Evolutionary conservation across 805 yeast species (phyloP), one percentile per base, ranked within the genome.

Genomic region (Sugiyamaella valdiviana): DNA sequence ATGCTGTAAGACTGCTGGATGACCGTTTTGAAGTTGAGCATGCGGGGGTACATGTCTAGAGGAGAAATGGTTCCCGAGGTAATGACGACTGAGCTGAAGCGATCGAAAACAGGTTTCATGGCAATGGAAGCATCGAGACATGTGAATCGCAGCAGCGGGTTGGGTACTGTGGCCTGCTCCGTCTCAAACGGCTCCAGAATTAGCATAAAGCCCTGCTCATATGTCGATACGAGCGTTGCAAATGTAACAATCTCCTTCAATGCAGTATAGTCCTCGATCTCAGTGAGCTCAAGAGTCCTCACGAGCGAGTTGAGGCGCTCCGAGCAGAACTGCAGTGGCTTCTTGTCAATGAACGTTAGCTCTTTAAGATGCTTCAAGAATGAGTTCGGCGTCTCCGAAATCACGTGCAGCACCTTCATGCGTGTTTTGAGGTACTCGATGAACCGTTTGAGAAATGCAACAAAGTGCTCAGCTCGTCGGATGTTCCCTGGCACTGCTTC

Each of bases 51-150:
- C 99, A 93, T 93, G 61, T 93, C 98, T 64, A 93, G 77, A 1
- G 99, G 99, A 0, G 98, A 91, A 42, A 93, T 93, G 14, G 99
- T 93, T 56, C 99, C 99, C 0, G 96, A 87, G 0, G 99, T 93
- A 52, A 93, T 93, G 52, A 93, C 83, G 9, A 93, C 95, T 0
- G 96, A 84, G 6, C 87, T 82, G 61, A 91, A 93, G 51, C 90
- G 76, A 45, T 93, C 99, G 70, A 93, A 91, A 0, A 93, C 89
- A 0, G 99, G 99, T 62, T 89, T 93, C 56, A 93, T 93, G 2
- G 98, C 98, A 57, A 93, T 93, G 1, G 97, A 88, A 0, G 99
- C 99, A 70, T 93, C 99, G 42, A 93, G 72, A 70, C 99, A 93
- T 0, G 96, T 83, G 64, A 93, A 90, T 59, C 91, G 82, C 60